A percentile compares a stretch with the other conserved stretches of the same genome.
Conservation (phyloP, 169 alveolate species). For the Eimeria falciformis region DNA sequence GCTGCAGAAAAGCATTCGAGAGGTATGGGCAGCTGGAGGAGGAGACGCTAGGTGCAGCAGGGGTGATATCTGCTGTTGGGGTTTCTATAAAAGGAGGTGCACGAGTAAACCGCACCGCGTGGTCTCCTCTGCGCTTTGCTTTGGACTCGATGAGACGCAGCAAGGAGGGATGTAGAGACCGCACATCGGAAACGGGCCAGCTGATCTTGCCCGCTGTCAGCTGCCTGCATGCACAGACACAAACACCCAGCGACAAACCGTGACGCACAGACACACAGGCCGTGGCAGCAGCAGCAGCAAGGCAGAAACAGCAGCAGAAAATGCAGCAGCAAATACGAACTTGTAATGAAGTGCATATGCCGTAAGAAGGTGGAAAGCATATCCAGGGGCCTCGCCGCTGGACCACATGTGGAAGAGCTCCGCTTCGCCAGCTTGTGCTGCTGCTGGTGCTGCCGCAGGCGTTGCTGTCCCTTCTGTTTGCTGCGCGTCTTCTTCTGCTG, state of each 20-base stretch:
- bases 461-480: conserved; percentile 4
- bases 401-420: conserved; percentile 46
- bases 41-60: background rate
- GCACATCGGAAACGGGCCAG: conserved; percentile 77
- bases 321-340: conserved; percentile 34
- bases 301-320: background rate
- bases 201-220: conserved; percentile 74
- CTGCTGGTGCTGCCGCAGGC: background rate
- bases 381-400: conserved; percentile 68
- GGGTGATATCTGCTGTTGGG: background rate
- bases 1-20: background rate
- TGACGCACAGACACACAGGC: background rate
- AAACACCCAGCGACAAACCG: background rate
- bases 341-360: conserved; percentile 79
- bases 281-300: conserved; percentile 23
- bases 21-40: background rate
- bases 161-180: conserved; percentile 69
- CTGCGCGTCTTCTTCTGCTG: background rate
- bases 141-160: conserved; percentile 61
- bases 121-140: conserved; percentile 71
- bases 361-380: conserved; percentile 72
- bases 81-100: background rate
- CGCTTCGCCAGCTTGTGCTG: conserved; percentile 1
- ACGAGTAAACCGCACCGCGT: conserved; percentile 20
- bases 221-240: conserved; percentile 53